A percentile compares a stretch with the other conserved stretches of the same genome.
Conservation (phyloP, 2,329 filamentous ascomycete species). For the Aspergillus udagawae region DNA sequence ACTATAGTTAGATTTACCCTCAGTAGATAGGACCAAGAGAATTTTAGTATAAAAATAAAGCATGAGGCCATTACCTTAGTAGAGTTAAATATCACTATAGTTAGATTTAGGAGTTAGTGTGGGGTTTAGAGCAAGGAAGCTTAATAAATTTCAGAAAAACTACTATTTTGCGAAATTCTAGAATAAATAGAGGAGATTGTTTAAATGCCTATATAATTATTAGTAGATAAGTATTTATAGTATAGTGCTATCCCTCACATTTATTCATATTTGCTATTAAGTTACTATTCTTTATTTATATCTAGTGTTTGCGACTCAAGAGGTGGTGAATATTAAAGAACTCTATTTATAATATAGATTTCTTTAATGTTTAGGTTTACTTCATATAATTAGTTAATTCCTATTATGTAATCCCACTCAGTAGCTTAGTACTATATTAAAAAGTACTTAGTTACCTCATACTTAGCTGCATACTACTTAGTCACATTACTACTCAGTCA, state of each 20-base stretch:
- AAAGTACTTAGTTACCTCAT: no score
- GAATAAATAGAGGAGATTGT: neutral
- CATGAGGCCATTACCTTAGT: neutral
- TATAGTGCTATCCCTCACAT: neutral
- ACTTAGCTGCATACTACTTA: no score
- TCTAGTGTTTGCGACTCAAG: neutral
- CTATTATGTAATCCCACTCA: neutral
- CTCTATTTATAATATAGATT: neutral
- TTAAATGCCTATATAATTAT: neutral
- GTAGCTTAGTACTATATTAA: no score
- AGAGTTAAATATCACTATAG: neutral
- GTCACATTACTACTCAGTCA: no score
- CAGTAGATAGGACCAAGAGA: no score
- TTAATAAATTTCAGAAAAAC: neutral
- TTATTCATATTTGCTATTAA: neutral
- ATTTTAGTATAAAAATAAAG: neutral
- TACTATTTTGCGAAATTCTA: neutral
- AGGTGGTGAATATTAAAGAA: neutral
- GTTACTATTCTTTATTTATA: neutral
- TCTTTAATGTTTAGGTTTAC: neutral
- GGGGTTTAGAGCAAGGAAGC: no score
- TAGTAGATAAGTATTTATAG: neutral
- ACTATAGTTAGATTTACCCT: no score
- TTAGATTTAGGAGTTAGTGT: neutral
- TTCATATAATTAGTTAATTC: neutral